Evolutionary conservation across 1,139 yeast genomes (phyloP).

Genomic region (Candida sp.): DNA sequence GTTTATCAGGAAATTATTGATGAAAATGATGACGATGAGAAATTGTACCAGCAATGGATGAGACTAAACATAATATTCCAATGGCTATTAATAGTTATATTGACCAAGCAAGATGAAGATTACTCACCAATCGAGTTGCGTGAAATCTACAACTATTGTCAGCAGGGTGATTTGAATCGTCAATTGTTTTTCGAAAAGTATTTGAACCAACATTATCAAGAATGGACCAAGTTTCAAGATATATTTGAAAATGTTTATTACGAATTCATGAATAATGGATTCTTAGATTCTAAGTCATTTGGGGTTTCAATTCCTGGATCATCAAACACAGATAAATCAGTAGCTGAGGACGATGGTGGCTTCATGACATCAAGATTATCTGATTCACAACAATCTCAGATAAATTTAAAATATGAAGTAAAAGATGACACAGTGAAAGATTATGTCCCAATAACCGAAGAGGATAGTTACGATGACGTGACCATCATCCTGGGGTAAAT

Average conservation of each 20-base stretch:
- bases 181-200: conserved; percentile 2
- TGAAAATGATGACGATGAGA: conserved; percentile 15
- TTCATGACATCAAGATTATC: conserved; percentile 38
- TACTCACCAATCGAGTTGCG: neutral
- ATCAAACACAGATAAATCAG: conserved; percentile 46
- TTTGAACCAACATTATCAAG: conserved; percentile 1
- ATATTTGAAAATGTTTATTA: conserved; percentile 1
- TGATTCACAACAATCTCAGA: conserved; percentile 44
- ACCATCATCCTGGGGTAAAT: no score
- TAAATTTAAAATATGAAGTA: conserved; percentile 48
- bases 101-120: conserved; percentile 3
- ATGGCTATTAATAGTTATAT: conserved; percentile 14
- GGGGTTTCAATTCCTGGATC: conserved; percentile 48
- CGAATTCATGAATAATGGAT: neutral
- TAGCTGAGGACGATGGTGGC: conserved; percentile 32
- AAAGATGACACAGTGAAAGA: conserved; percentile 46
- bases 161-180: conserved; percentile 6
- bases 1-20: conserved; percentile 16
- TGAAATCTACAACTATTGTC: neutral
- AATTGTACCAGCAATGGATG: conserved; percentile 20
- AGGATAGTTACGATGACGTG: conserved; percentile 42
- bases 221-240: conserved; percentile 2
- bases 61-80: conserved; percentile 18
- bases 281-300: conserved; percentile 15
- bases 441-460: conserved; percentile 43